Percentiles rank a stretch among this genome's conserved stretches.
Evolutionary conservation across 129 eudicot genomes (phyloP).

Genomic region (Helianthus tuberosus): DNA sequence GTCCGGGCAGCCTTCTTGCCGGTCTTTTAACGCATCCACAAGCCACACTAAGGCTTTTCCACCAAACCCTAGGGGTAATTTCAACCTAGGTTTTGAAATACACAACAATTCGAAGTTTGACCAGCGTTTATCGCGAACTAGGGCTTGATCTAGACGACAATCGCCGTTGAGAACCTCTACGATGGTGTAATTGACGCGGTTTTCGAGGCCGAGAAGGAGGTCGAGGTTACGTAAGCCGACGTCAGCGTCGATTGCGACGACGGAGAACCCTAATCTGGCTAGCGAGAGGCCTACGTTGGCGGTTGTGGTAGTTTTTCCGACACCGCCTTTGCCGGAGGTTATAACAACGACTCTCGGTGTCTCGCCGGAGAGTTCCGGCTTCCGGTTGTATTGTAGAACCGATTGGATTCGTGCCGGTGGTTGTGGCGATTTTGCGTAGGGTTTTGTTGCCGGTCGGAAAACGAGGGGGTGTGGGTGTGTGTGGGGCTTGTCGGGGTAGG

Average conservation of each 20-base stretch:
- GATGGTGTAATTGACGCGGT: too few species aligned
- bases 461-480: too few species aligned
- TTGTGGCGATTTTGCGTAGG: conserved; percentile 30
- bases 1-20: too few species aligned
- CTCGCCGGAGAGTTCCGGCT: conserved; percentile 86
- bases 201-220: conserved; percentile 88
- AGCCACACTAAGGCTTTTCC: too few species aligned
- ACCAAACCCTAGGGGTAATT: too few species aligned
- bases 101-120: too few species aligned
- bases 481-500: too few species aligned
- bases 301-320: conserved; percentile 86
- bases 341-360: conserved; percentile 91
- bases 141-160: too few species aligned
- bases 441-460: conserved; percentile 39
- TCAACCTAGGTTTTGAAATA: too few species aligned
- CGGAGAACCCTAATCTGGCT: conserved; percentile 85
- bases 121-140: too few species aligned
- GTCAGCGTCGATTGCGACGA: conserved; percentile 94
- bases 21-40: too few species aligned
- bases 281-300: conserved; percentile 85
- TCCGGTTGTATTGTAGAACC: conserved; percentile 88
- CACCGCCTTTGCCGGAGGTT: conserved; percentile 93
- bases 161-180: too few species aligned
- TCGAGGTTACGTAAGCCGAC: conserved; percentile 96
- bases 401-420: conserved; percentile 32